Evolutionary conservation across 2,329 filamentous ascomycete species (phyloP), one percentile per base, ranked within the genome.

Genomic region (Hypoxylon sp.): DNA sequence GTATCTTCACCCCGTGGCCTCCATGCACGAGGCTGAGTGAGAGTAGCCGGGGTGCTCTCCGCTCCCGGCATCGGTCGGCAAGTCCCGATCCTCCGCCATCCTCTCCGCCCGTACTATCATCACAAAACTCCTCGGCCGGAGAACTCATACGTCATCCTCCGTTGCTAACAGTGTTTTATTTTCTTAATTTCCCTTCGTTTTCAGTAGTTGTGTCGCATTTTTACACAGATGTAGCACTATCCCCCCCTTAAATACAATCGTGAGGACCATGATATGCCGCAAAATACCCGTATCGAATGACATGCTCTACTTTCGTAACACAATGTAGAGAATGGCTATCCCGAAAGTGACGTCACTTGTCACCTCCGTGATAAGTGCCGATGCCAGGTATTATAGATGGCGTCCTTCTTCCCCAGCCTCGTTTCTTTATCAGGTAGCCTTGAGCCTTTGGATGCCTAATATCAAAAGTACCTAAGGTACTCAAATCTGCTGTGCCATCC

Each of bases 1-100:
- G 9, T 43, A 54, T 58, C 39, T 65, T 32, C 52, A 64, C 73
- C 74, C 67, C 73, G 74, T 75, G 73, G 67, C 56, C 71, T 68
- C 46, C 58, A 69, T 71, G 67, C 69, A 67, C 71, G 66, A 71
- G 71, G 72, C 70, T 74, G 66, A 58, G 45, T 52, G 67, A 63
- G 30, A 25, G 54, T 41, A 47, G 39, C 60, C 61, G 62, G 47
- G 51, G 29, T 57, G 7, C 27, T 39, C 62, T 57, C 61, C 61
- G 61, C 61, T 27, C 65, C 60, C 54, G 60, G 63, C 47, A 30
- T 60, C 52, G 50, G 52, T 45, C 67, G 64, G 61, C 46, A 56
- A 46, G 30, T 59, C 29, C 58, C 63, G 67, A 53, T 47, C n/a
- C 58, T 65, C 61, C 53, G 59, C 34, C 30, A n/a, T 54, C n/a